These are phyloP conservation scores for Climacium dendroides DNA, from an alignment of 225 moss, liverwort and hornwort species.

Conservation along the genomic window DNA sequence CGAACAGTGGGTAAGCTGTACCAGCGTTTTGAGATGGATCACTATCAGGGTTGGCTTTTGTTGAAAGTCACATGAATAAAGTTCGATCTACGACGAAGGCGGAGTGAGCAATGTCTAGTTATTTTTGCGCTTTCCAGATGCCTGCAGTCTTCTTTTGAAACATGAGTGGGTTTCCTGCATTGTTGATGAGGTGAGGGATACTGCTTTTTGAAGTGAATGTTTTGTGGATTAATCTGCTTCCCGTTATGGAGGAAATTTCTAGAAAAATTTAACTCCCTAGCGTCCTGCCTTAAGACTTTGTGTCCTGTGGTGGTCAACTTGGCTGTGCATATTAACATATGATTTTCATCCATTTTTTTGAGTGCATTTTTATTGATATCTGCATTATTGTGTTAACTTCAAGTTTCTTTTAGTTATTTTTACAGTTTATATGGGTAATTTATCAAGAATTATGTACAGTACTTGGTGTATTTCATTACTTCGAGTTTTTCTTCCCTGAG, in stretches of 20 bases:
- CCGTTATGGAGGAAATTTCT: background rate
- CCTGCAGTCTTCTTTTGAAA: background rate
- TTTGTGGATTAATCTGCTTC: background rate
- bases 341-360: background rate
- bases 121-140: background rate
- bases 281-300: no score
- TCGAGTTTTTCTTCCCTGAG: background rate
- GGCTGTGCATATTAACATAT: background rate
- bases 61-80: background rate
- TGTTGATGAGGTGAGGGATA: background rate
- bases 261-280: no score
- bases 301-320: background rate
- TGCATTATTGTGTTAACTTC: no score
- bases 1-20: no score
- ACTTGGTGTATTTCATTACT: accelerated
- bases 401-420: background rate
- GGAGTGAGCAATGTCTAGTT: background rate
- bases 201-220: no score
- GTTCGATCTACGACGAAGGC: background rate
- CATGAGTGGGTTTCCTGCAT: background rate
- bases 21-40: background rate
- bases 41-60: background rate
- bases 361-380: no score
- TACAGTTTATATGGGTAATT: no score
- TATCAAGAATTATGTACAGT: background rate